These are phyloP conservation scores for Arthroderma sp. DNA, from an alignment of 2,329 filamentous ascomycete species.

Conservation along the genomic window DNA sequence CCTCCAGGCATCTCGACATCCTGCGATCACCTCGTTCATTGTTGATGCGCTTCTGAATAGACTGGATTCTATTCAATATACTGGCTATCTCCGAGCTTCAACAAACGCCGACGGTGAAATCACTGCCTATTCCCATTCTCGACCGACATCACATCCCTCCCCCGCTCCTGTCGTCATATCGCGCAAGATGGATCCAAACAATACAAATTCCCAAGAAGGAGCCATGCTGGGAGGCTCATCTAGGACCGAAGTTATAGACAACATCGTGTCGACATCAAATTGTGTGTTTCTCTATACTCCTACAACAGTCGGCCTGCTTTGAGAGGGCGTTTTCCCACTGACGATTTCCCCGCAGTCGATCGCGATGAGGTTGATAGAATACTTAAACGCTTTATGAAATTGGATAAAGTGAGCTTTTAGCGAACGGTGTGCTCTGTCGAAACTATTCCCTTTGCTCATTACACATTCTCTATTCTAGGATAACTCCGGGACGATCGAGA, in stretches of 20 bases:
- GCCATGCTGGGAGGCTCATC: constrained; percentile 27
- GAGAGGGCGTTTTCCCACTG: background rate
- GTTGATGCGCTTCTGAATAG: background rate
- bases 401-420: constrained; percentile 62
- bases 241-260: constrained; percentile 66
- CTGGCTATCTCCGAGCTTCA: background rate
- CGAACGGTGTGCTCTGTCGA: background rate
- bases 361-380: constrained; percentile 92
- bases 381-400: constrained; percentile 96
- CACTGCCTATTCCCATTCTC: background rate
- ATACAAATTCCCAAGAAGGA: constrained; percentile 29
- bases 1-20: background rate
- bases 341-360: constrained; percentile 52
- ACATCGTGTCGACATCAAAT: constrained; percentile 91
- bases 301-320: background rate
- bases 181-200: constrained; percentile 19
- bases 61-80: no score
- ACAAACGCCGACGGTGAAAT: background rate
- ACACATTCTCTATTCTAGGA: constrained; percentile 48
- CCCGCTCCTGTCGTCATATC: background rate
- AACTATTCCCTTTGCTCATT: background rate
- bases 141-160: no score
- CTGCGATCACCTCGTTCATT: background rate
- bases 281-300: constrained; percentile 44
- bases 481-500: constrained; percentile 95